These are phyloP conservation scores for Stachybotrys chartarum DNA, from an alignment of 2,329 filamentous ascomycete species.

Conservation along the genomic window DNA sequence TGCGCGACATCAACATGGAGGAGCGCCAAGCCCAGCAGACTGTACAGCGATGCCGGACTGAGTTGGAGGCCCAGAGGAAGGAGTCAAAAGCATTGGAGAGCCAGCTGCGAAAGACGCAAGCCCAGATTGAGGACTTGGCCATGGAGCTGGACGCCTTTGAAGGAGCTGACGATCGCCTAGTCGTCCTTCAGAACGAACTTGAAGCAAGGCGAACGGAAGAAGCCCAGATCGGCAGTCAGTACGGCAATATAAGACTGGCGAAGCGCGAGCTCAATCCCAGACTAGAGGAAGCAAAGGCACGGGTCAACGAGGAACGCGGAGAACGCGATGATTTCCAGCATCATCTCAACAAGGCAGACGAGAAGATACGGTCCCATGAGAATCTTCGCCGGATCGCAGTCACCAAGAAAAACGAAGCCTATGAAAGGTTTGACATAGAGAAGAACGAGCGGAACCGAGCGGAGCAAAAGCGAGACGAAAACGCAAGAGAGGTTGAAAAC, in stretches of 20 bases:
- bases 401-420: conserved; percentile 54
- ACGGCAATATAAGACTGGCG: conserved; percentile 41
- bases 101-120: conserved; percentile 51
- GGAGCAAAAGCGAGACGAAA: conserved; percentile 39
- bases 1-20: conserved; percentile 43
- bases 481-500: conserved; percentile 40
- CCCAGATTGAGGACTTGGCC: conserved; percentile 41
- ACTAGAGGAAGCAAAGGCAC: conserved; percentile 31
- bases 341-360: conserved; percentile 47
- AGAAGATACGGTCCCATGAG: conserved; percentile 41
- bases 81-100: conserved; percentile 37
- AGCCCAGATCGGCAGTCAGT: conserved; percentile 46
- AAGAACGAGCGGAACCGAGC: conserved; percentile 36
- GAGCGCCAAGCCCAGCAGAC: conserved; percentile 38
- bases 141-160: conserved; percentile 60
- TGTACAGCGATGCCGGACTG: conserved; percentile 39
- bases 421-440: conserved; percentile 41
- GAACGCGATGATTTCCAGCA: conserved; percentile 33
- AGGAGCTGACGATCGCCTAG: conserved; percentile 60
- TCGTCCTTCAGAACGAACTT: conserved; percentile 51
- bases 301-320: conserved; percentile 21
- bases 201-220: conserved; percentile 41
- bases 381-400: conserved; percentile 47
- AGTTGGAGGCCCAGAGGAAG: conserved; percentile 34
- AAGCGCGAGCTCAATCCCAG: conserved; percentile 41